Conservation (phyloP, 148 eudicot species). For the Fagopyrum esculentum region DNA sequence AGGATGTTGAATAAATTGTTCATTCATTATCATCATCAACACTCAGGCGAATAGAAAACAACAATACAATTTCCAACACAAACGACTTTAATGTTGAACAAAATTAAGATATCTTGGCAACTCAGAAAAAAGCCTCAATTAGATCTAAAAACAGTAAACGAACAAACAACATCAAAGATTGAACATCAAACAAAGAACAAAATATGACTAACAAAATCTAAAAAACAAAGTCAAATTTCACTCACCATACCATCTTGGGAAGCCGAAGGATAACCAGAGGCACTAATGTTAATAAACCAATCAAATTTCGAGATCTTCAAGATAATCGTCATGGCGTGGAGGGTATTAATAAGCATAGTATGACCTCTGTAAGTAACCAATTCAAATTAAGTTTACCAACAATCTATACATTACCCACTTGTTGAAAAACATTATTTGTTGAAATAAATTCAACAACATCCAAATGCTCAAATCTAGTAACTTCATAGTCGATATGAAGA, state of each 20-base stretch:
- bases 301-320: conserved; percentile 66
- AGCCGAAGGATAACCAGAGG: conserved; percentile 86
- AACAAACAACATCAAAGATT: conserved; percentile 1
- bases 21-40: neutral
- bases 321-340: conserved; percentile 73
- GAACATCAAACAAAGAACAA: neutral
- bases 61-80: conserved; percentile 92
- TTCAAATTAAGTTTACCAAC: conserved; percentile 58
- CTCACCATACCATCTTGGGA: conserved; percentile 99
- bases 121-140: conserved; percentile 65
- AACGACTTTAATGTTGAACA: conserved; percentile 64
- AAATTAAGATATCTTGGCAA: conserved; percentile 78
- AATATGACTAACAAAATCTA: neutral
- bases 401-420: conserved; percentile 77
- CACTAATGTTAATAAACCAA: conserved; percentile 96
- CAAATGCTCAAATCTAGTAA: conserved; percentile 47
- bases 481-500: conserved; percentile 63
- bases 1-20: neutral
- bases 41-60: neutral
- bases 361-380: conserved; percentile 83
- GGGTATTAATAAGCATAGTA: conserved; percentile 74
- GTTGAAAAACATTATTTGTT: conserved; percentile 30
- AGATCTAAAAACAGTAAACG: conserved; percentile 45
- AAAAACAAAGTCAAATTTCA: conserved; percentile 14
- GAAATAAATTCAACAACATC: conserved; percentile 56